Percentiles rank a stretch among this genome's conserved stretches.
These are phyloP conservation scores for Epichloe coenophiala DNA, from an alignment of 2,329 filamentous ascomycete species.

Conservation along the genomic window DNA sequence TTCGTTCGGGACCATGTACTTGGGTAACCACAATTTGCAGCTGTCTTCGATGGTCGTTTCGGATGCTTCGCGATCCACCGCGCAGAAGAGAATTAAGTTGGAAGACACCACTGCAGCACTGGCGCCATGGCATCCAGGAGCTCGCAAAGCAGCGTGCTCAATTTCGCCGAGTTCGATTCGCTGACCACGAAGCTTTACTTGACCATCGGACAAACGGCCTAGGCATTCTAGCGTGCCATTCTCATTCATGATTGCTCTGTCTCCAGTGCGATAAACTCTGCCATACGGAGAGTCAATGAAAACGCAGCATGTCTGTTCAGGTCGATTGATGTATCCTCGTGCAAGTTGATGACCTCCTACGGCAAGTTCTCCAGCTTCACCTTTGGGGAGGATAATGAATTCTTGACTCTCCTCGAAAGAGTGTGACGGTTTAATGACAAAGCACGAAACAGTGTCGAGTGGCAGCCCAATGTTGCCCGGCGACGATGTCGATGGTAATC, in stretches of 20 bases:
- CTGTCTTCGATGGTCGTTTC: constrained; percentile 35
- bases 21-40: constrained; percentile 64
- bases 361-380: constrained; percentile 65
- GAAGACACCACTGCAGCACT: constrained; percentile 54
- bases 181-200: constrained; percentile 79
- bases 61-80: constrained; percentile 27
- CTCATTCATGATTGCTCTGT: constrained; percentile 56
- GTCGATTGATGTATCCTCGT: constrained; percentile 66
- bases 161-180: constrained; percentile 69
- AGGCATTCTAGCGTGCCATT: constrained; percentile 70
- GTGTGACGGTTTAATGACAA: constrained; percentile 43
- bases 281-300: constrained; percentile 61
- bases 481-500: constrained; percentile 41
- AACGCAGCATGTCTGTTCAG: constrained; percentile 56
- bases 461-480: constrained; percentile 64
- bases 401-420: constrained; percentile 10
- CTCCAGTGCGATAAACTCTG: constrained; percentile 69
- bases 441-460: constrained; percentile 68
- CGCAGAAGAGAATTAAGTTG: constrained; percentile 62
- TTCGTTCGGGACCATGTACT: constrained; percentile 72
- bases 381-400: constrained; percentile 45
- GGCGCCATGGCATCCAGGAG: constrained; percentile 48
- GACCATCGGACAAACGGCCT: constrained; percentile 65
- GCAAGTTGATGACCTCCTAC: constrained; percentile 73
- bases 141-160: constrained; percentile 53